Evolutionary conservation across 2,329 filamentous ascomycete genomes (phyloP), one percentile per base, ranked within the genome.

Genomic region (Colletotrichum gigasporum): DNA sequence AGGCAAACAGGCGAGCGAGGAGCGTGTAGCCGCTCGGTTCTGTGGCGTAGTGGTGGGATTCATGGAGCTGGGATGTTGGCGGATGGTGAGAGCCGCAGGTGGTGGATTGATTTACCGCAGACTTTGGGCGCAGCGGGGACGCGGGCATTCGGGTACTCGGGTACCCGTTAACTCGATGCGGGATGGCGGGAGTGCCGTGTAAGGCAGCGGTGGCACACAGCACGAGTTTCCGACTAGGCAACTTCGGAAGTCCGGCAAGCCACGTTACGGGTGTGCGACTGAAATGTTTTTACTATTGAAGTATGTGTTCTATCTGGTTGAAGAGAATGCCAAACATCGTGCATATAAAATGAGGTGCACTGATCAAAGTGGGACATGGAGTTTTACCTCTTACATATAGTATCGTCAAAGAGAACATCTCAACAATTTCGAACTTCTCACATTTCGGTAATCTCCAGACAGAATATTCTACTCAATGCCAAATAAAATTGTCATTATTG

Each of bases 1-100:
- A 26, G 80, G 79, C 9, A 85, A 79, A 69, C 84, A 87, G 12
- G 84, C 84, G 54, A 81, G 67, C 2, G 76, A 73, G 1, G 74
- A 77, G 37, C 71, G 70, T 11, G 70, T 42, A 6, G 16, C 26
- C 37, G 59, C 26, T 18, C 37, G 22, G 22, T 24, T 30, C 16
- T 34, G 39, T 4, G 22, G 30, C 8, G 5, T 30, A 8, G 51
- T 9, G 37, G 12, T 14, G 7, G 37, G n/a, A 20, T 37, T 22
- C 35, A 54, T 54, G 11, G 18, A 10, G 37, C 8, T 22, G 14
- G 24, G 0, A 9, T 9, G 16, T 16, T 22, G 37, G 1, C 2
- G 0, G 7, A 34, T 26, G 51, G 11, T 20, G n/a, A 10, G 11
- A 44, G 5, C 20, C 10, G 22, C 4, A 3, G 26, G 12, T 32